phyloP scores from a whole-genome alignment of 2,329 filamentous ascomycete genomes.

The Sarocladium strictum region DNA sequence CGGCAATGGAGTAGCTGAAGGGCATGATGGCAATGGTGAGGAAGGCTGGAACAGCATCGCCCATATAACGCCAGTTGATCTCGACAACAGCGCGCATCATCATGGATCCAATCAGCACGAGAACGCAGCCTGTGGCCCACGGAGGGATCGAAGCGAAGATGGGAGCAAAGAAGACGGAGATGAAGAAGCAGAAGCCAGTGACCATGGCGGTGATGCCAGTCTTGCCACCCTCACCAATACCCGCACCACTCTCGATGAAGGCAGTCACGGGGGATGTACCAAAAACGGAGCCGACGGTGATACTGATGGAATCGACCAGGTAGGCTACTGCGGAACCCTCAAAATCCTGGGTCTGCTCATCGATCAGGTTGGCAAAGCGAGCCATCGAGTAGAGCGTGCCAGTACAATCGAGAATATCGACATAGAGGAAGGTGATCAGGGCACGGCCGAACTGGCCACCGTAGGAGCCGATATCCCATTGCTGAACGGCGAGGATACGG shows the following conservation, averaged over 20 bases:
- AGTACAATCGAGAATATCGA: conserved; percentile 67
- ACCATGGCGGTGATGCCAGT: conserved; percentile 63
- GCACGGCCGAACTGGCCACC: conserved; percentile 69
- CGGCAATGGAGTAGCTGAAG: conserved; percentile 77
- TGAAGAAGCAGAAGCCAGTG: conserved; percentile 59
- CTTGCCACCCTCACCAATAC: conserved; percentile 63
- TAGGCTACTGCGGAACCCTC: conserved; percentile 73
- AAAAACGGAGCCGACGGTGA: conserved; percentile 60
- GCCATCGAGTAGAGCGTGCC: conserved; percentile 70
- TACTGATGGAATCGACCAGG: conserved; percentile 57
- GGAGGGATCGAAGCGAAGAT: conserved; percentile 67
- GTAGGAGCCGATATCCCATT: conserved; percentile 61
- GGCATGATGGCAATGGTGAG: conserved; percentile 74
- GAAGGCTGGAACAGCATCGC: conserved; percentile 74
- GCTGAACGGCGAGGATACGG: conserved; percentile 57
- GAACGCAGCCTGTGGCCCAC: conserved; percentile 70
- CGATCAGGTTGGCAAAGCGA: conserved; percentile 57
- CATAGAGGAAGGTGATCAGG: conserved; percentile 66
- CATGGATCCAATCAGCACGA: conserved; percentile 72
- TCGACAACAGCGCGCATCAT: conserved; percentile 70
- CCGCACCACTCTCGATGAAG: conserved; percentile 65
- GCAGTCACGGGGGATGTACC: conserved; percentile 63
- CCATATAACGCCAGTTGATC: conserved; percentile 78
- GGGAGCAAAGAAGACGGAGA: conserved; percentile 64
- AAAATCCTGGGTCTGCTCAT: conserved; percentile 62